These are phyloP conservation scores for Umbellularia californica DNA, from an alignment of 164 flowering plant genomes.

Conservation along the genomic window DNA sequence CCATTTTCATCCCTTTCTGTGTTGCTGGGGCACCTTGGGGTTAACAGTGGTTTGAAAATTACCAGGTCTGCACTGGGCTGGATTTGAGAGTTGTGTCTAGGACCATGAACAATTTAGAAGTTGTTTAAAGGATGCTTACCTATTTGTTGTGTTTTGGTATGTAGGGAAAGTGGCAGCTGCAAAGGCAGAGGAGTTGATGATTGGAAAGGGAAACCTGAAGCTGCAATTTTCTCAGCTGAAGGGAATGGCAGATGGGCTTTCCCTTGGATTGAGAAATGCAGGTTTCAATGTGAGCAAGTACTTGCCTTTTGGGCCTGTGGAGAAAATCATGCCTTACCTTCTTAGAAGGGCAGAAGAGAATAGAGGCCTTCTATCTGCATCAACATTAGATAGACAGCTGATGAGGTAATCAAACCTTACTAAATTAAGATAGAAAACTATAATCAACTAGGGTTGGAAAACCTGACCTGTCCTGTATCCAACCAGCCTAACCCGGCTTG, in stretches of 20 bases:
- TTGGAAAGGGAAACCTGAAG: slow-evolving; percentile 43
- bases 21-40: no score
- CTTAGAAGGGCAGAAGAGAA: slow-evolving; percentile 93
- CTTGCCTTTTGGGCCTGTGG: slow-evolving; percentile 81
- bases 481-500: no score
- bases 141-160: neutral
- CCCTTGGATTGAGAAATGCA: slow-evolving; percentile 65
- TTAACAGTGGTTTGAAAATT: no score
- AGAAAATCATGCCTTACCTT: slow-evolving; percentile 77
- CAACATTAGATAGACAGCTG: slow-evolving; percentile 56
- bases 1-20: no score
- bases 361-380: slow-evolving; percentile 65
- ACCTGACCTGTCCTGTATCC: no score
- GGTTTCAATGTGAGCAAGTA: slow-evolving; percentile 93
- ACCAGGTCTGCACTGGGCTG: no score
- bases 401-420: slow-evolving; percentile 45
- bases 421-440: no score
- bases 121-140: neutral
- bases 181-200: slow-evolving; percentile 60
- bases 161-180: slow-evolving; percentile 60
- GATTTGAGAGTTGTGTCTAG: no score
- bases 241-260: slow-evolving; percentile 88
- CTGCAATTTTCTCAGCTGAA: slow-evolving; percentile 89
- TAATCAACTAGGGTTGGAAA: no score
- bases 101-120: no score